Conservation (phyloP, 2,329 filamentous ascomycete genomes). For the Triangularia verruculosa region DNA sequence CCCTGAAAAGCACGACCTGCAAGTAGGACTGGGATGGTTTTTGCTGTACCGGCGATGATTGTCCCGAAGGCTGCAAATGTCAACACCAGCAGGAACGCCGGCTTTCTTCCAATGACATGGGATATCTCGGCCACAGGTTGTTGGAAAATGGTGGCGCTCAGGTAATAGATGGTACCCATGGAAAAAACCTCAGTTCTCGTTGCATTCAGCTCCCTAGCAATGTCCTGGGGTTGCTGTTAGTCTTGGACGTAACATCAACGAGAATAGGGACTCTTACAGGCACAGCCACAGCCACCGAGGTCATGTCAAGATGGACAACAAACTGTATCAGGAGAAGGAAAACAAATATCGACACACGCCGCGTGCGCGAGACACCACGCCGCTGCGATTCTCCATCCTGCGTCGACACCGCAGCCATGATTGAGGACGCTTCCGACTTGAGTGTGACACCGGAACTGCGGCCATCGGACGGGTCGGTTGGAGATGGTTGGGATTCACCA, state of each 20-base stretch:
- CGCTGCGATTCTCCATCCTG: background rate
- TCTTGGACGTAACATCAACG: background rate
- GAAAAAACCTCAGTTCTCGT: conserved; percentile 23
- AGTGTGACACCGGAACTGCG: background rate
- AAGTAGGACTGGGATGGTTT: conserved; percentile 14
- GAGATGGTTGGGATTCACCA: background rate
- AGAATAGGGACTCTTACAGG: conserved; percentile 15
- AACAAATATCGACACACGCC: conserved; percentile 20
- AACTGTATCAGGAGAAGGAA: conserved; percentile 27
- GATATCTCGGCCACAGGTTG: conserved; percentile 28
- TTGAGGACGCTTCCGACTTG: background rate
- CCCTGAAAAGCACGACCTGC: conserved; percentile 20
- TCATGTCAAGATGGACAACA: conserved; percentile 26
- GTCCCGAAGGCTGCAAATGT: conserved; percentile 20
- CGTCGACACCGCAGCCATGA: background rate
- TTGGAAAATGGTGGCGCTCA: conserved; percentile 28
- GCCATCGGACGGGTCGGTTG: background rate
- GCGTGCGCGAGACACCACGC: conserved; percentile 7
- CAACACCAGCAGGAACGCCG: conserved; percentile 22
- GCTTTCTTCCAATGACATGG: conserved; percentile 24
- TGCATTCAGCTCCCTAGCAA: conserved; percentile 22
- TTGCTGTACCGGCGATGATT: conserved; percentile 14
- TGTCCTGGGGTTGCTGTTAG: conserved; percentile 14
- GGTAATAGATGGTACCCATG: conserved; percentile 25
- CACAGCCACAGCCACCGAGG: conserved; percentile 25